Conservation (phyloP, 768 basidiomycete genomes). For the Floccularia luteovirens region DNA sequence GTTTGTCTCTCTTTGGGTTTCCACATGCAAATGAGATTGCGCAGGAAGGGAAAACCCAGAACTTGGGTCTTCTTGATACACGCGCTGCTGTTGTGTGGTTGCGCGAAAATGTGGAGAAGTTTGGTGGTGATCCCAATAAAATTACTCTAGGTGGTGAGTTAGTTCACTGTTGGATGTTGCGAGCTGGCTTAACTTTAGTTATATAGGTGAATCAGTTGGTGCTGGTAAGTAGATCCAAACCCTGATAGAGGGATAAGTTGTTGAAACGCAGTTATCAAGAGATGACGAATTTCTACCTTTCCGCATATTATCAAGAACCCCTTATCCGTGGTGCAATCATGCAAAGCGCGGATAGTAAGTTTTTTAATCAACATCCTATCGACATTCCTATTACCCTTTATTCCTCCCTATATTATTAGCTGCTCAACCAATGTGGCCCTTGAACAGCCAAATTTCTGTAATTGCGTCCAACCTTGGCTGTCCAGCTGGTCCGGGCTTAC, state of each 20-base stretch:
- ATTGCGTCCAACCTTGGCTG: slow-evolving; percentile 20
- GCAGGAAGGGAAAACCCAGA: slow-evolving; percentile 23
- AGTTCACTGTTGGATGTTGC: not conserved
- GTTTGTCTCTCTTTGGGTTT: slow-evolving; percentile 30
- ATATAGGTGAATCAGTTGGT: slow-evolving; percentile 23
- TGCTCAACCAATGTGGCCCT: slow-evolving; percentile 24
- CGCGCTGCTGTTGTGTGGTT: slow-evolving; percentile 37
- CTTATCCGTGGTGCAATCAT: slow-evolving; percentile 24
- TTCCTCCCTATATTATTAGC: slow-evolving; percentile 9
- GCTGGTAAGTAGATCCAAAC: slow-evolving; percentile 13
- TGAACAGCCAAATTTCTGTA: slow-evolving; percentile 18
- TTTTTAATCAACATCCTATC: too few relatives aligned
- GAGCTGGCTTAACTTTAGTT: not conserved
- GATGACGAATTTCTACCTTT: slow-evolving; percentile 25
- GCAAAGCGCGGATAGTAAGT: slow-evolving; percentile 25
- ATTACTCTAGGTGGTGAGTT: slow-evolving; percentile 33
- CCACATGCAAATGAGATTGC: slow-evolving; percentile 30
- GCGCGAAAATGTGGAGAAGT: slow-evolving; percentile 27
- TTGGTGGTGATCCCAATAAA: slow-evolving; percentile 36
- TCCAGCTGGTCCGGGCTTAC: slow-evolving; percentile 14
- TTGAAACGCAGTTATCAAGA: slow-evolving; percentile 11
- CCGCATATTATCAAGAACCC: slow-evolving; percentile 17
- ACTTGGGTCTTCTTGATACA: slow-evolving; percentile 45
- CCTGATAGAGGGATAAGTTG: not conserved
- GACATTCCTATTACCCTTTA: not conserved